Evolutionary conservation across 108 stramenopile genomes (phyloP).

Genomic region (Schizochytrium sp.): DNA sequence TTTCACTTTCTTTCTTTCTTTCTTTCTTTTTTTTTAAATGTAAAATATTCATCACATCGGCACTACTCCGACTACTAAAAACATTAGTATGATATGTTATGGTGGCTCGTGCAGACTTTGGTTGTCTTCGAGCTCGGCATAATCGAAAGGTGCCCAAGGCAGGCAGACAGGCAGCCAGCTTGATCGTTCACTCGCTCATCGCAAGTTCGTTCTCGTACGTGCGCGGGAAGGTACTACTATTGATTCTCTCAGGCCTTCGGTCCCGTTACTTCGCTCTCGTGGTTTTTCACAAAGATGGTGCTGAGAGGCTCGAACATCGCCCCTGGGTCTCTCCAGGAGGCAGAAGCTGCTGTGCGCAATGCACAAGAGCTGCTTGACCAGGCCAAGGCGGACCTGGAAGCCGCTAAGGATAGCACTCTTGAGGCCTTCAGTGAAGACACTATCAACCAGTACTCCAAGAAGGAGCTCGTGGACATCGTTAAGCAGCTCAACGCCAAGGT

Average conservation of each 20-base stretch:
- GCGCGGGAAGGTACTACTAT: background rate
- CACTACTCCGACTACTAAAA: no score
- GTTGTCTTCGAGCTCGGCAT: no score
- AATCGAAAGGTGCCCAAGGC: no score
- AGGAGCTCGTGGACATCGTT: constrained; percentile 50
- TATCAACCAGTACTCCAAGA: background rate
- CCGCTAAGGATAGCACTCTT: constrained; percentile 12
- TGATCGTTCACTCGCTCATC: background rate
- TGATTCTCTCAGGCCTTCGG: background rate
- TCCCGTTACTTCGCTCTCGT: no score
- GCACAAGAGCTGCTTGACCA: constrained; percentile 41
- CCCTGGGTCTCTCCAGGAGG: constrained; percentile 46
- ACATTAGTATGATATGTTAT: no score
- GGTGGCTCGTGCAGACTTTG: no score
- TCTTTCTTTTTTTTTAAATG: no score
- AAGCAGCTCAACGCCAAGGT: constrained; percentile 46
- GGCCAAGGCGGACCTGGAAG: constrained; percentile 38
- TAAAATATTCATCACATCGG: no score
- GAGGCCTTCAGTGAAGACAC: constrained; percentile 42
- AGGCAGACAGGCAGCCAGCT: no score
- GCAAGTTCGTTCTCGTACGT: background rate
- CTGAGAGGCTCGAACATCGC: constrained; percentile 41
- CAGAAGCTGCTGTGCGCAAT: constrained; percentile 29
- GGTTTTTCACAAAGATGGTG: constrained; percentile 5
- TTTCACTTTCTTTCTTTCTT: no score